Evolutionary conservation across 495 filamentous ascomycete genomes (phyloP).

Genomic region (Penicillium dipodomyicola): DNA sequence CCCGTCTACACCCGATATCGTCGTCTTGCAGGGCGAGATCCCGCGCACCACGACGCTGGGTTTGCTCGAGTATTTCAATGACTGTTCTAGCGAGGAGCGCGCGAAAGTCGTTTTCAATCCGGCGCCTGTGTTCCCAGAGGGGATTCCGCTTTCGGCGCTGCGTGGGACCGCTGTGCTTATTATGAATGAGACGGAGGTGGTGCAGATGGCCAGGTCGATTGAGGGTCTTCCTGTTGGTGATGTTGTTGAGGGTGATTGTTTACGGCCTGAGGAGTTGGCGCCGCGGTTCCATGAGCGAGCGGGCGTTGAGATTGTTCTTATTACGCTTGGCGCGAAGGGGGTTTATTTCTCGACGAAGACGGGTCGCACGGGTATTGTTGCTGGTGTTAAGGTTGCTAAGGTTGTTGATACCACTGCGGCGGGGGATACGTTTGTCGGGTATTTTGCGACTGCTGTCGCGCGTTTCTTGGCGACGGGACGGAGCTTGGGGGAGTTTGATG

Average conservation of each 20-base stretch:
- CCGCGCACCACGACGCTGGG: constrained; percentile 64
- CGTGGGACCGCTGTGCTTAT: constrained; percentile 64
- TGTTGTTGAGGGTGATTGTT: constrained; percentile 10
- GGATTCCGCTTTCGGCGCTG: constrained; percentile 53
- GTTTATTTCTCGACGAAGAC: constrained; percentile 47
- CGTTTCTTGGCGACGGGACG: constrained; percentile 21
- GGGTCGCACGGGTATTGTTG: constrained; percentile 35
- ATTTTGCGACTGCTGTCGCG: constrained; percentile 24
- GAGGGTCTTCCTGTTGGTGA: constrained; percentile 16
- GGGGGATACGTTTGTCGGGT: constrained; percentile 79
- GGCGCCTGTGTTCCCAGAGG: constrained; percentile 58
- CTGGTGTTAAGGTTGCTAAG: constrained; percentile 53
- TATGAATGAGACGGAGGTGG: constrained; percentile 81
- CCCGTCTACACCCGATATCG: constrained; percentile 44
- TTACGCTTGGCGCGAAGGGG: constrained; percentile 74
- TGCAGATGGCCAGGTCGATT: constrained; percentile 50
- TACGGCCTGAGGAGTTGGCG: constrained; percentile 43
- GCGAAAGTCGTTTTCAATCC: constrained; percentile 55
- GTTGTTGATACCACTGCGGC: constrained; percentile 87
- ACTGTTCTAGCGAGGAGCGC: background rate
- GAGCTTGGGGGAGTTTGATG: constrained; percentile 19
- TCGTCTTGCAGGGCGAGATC: constrained; percentile 80
- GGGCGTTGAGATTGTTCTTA: constrained; percentile 63
- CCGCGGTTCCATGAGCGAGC: constrained; percentile 52
- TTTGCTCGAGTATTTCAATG: constrained; percentile 54